A percentile compares a stretch with the other conserved stretches of the same genome.
phyloP scores from a whole-genome alignment of 2,329 filamentous ascomycete genomes.

The Pezicula radicicola region DNA sequence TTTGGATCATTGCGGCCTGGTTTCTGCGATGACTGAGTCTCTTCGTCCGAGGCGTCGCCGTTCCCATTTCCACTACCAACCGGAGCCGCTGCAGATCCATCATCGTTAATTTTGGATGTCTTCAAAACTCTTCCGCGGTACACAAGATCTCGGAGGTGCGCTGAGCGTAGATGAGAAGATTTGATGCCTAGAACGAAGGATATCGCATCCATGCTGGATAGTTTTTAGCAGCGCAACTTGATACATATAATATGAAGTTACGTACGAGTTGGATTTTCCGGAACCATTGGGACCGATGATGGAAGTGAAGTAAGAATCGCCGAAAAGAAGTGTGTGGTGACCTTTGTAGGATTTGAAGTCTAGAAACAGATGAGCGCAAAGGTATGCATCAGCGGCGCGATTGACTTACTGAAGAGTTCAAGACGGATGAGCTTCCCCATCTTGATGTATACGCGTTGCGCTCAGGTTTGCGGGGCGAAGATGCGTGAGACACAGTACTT shows the following conservation, averaged over 20 bases:
- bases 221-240: slow-evolving; percentile 18
- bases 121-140: slow-evolving; percentile 93
- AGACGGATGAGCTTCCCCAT: slow-evolving; percentile 98
- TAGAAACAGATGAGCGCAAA: slow-evolving; percentile 32
- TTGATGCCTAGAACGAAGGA: slow-evolving; percentile 99
- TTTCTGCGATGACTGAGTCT: slow-evolving; percentile 52
- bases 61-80: slow-evolving; percentile 59
- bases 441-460: slow-evolving; percentile 34
- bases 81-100: slow-evolving; percentile 60
- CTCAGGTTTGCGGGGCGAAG: slow-evolving; percentile 12
- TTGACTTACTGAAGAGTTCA: slow-evolving; percentile 79
- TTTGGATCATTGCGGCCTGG: slow-evolving; percentile 80
- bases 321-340: slow-evolving; percentile 89
- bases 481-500: slow-evolving; percentile 8
- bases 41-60: slow-evolving; percentile 56
- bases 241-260: slow-evolving; percentile 32
- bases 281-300: slow-evolving; percentile 99
- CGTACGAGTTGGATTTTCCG: slow-evolving; percentile 96
- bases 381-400: slow-evolving; percentile 4
- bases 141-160: slow-evolving; percentile 89
- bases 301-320: slow-evolving; percentile 97
- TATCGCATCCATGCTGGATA: slow-evolving; percentile 89
- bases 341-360: slow-evolving; percentile 99
- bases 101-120: slow-evolving; percentile 88
- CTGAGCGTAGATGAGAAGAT: slow-evolving; percentile 93